Conservation (phyloP, 192 early-diverging fungal genomes). For the Coemansia sp. region DNA sequence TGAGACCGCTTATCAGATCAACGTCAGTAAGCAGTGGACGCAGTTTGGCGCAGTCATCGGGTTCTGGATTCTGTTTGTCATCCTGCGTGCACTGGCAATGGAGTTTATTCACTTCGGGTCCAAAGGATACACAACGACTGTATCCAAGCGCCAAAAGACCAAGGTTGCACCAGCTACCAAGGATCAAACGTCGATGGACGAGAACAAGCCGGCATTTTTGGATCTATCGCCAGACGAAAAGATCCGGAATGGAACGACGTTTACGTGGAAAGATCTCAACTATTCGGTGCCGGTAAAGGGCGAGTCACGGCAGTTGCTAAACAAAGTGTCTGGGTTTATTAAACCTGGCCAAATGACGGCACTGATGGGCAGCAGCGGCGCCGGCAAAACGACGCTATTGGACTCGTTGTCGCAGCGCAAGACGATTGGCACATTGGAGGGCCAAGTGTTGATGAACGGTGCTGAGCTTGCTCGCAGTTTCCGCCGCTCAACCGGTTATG, state of each 20-base stretch:
- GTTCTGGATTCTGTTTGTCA: conserved; percentile 43
- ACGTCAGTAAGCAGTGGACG: conserved; percentile 59
- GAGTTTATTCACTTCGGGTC: conserved; percentile 66
- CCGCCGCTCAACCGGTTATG: conserved; percentile 74
- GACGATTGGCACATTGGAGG: conserved; percentile 64
- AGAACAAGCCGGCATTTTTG: not conserved
- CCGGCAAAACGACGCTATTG: conserved; percentile 77
- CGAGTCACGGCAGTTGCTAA: conserved; percentile 58
- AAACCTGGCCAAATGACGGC: conserved; percentile 78
- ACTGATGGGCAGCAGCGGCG: conserved; percentile 71
- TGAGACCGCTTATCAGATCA: conserved; percentile 55
- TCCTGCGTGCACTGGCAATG: conserved; percentile 49
- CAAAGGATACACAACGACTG: conserved; percentile 53
- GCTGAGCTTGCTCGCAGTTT: conserved; percentile 56
- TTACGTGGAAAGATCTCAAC: conserved; percentile 64
- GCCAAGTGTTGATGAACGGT: conserved; percentile 71
- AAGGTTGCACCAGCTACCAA: not conserved
- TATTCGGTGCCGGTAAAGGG: conserved; percentile 60
- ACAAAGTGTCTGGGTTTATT: conserved; percentile 69
- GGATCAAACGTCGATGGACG: not conserved
- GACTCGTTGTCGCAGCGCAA: conserved; percentile 77
- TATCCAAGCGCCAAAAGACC: conserved; percentile 51
- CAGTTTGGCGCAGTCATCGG: conserved; percentile 60
- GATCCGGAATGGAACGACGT: conserved; percentile 57
- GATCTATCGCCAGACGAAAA: conserved; percentile 30